These are phyloP conservation scores for Tieghemostelium lacteum DNA, from an alignment of 78 protist genomes.

Conservation along the genomic window DNA sequence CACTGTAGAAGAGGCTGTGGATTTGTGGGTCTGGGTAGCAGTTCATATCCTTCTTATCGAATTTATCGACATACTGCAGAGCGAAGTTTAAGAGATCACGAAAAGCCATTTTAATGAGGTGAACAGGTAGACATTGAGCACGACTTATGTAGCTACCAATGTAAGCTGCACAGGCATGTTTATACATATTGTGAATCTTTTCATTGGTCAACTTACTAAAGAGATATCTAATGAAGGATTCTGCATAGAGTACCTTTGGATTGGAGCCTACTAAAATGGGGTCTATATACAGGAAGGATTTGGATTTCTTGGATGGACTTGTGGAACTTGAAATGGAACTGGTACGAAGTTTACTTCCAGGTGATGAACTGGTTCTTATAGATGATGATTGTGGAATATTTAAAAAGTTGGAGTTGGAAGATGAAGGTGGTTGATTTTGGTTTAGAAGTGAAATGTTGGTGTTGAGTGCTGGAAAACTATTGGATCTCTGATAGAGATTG, in stretches of 20 bases:
- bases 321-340: neutral
- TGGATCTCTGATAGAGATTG: conserved; percentile 5
- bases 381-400: neutral
- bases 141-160: conserved; percentile 63
- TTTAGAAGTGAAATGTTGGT: conserved; percentile 29
- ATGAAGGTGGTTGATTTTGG: neutral
- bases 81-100: conserved; percentile 43
- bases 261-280: neutral
- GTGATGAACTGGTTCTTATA: neutral
- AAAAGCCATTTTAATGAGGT: conserved; percentile 26
- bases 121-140: conserved; percentile 31
- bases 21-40: conserved; percentile 33
- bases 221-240: conserved; percentile 54
- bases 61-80: conserved; percentile 29
- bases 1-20: conserved; percentile 52
- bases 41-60: conserved; percentile 18
- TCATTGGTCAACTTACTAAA: conserved; percentile 61
- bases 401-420: neutral
- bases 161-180: conserved; percentile 60
- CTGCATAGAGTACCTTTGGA: conserved; percentile 26
- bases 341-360: neutral
- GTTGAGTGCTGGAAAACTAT: conserved; percentile 31
- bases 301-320: conserved; percentile 3
- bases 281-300: conserved; percentile 42
- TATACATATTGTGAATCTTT: conserved; percentile 16